A percentile compares a stretch with the other conserved stretches of the same genome.
Evolutionary conservation across 129 eudicot genomes (phyloP).

Genomic region (Lactuca sativa): DNA sequence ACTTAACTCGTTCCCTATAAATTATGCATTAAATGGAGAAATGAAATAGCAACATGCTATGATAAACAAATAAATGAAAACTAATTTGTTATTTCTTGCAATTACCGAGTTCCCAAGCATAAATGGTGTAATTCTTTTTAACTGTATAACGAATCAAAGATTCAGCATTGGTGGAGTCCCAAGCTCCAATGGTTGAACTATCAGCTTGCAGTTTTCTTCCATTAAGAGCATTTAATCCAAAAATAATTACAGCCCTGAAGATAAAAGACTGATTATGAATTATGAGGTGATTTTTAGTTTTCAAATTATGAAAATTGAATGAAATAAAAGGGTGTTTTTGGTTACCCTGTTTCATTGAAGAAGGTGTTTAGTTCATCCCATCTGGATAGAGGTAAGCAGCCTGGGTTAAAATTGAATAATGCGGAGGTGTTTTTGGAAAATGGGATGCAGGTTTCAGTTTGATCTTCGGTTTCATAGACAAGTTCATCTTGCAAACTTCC

Average conservation of each 20-base stretch:
- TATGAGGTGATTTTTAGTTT: conserved; percentile 7
- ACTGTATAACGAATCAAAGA: conserved; percentile 72
- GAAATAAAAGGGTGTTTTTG: not conserved
- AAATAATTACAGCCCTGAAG: conserved; percentile 62
- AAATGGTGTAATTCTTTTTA: conserved; percentile 50
- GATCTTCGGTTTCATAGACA: conserved; percentile 57
- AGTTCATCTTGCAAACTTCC: conserved; percentile 86
- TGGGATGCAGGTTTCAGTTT: conserved; percentile 51
- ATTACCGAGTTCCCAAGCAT: conserved; percentile 92
- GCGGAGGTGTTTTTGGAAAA: conserved; percentile 45
- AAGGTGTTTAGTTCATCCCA: conserved; percentile 76
- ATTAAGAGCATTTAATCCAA: conserved; percentile 79
- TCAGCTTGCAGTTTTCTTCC: conserved; percentile 48
- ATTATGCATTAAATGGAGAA: not conserved
- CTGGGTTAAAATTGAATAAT: conserved; percentile 58
- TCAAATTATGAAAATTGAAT: not conserved
- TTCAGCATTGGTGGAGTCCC: conserved; percentile 81
- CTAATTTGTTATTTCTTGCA: not conserved
- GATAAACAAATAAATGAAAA: too few species aligned
- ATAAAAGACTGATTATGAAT: not conserved
- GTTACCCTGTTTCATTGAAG: conserved; percentile 66
- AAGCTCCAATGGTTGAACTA: conserved; percentile 59
- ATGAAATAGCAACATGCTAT: too few species aligned
- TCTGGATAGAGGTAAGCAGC: conserved; percentile 74
- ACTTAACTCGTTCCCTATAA: conserved; percentile 73